These are phyloP conservation scores for Sporisorium iseilematis-ciliati DNA, from an alignment of 1,284 basidiomycete species.

Conservation along the genomic window DNA sequence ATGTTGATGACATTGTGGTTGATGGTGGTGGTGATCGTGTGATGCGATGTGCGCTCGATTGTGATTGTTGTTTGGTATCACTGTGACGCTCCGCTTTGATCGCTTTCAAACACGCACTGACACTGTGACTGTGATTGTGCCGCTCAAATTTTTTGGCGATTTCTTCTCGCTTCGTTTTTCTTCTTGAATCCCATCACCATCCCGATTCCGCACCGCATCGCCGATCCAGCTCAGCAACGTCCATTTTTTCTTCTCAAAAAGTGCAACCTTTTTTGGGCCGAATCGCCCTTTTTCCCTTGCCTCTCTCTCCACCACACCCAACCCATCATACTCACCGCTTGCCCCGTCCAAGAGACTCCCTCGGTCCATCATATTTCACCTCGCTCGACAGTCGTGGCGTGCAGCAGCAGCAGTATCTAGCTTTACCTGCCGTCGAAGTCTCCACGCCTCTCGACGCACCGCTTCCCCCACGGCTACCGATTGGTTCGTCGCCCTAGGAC, in stretches of 20 bases:
- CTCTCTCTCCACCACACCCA: too few species aligned
- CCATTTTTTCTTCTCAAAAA: background rate
- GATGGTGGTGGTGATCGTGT: conserved; percentile 15
- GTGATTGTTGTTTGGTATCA: background rate
- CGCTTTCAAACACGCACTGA: too few species aligned
- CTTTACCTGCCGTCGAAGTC: background rate
- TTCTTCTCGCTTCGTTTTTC: conserved; percentile 19
- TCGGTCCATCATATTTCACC: background rate
- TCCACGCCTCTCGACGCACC: conserved; percentile 13
- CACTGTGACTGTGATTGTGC: too few species aligned
- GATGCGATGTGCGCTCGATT: conserved; percentile 10
- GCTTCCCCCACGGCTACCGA: background rate
- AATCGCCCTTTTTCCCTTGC: too few species aligned
- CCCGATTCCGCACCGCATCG: too few species aligned
- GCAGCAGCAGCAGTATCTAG: conserved; percentile 9
- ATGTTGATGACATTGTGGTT: conserved; percentile 26
- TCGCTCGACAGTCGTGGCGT: conserved; percentile 3
- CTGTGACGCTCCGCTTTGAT: background rate
- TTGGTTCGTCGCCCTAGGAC: conserved; percentile 38
- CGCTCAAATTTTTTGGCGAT: conserved; percentile 6
- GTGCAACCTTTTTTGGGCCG: too few species aligned
- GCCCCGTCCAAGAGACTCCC: too few species aligned
- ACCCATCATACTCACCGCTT: too few species aligned
- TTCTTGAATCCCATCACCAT: too few species aligned
- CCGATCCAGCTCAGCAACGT: background rate